A percentile compares a stretch with the other conserved stretches of the same genome.
phyloP scores from a whole-genome alignment of 192 early-diverging fungal genomes.

The Coemansia sp. region DNA sequence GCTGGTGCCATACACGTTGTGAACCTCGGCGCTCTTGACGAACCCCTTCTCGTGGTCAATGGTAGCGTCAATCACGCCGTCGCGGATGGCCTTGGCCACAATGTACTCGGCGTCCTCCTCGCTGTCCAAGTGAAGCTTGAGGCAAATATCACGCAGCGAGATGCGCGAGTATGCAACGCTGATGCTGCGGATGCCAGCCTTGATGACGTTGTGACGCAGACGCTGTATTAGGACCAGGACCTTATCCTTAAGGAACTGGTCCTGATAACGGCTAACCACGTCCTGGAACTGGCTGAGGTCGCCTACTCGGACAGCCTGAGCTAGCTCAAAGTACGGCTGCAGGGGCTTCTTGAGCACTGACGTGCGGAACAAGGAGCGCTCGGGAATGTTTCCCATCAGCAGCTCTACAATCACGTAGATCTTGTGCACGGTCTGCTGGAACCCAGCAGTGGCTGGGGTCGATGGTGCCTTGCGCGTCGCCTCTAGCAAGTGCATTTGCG shows the following conservation, averaged over 20 bases:
- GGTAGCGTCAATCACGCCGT: conserved; percentile 98
- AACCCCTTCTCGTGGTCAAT: conserved; percentile 93
- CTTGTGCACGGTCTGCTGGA: conserved; percentile 95
- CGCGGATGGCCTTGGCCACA: conserved; percentile 97
- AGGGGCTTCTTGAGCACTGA: conserved; percentile 83
- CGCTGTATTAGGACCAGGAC: conserved; percentile 90
- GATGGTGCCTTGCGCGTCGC: conserved; percentile 97
- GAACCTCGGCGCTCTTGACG: conserved; percentile 92
- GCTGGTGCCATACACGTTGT: conserved; percentile 95
- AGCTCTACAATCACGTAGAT: conserved; percentile 97
- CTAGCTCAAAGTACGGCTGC: conserved; percentile 92
- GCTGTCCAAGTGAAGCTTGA: conserved; percentile 95
- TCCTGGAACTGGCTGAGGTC: conserved; percentile 95
- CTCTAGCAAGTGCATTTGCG: conserved; percentile 86
- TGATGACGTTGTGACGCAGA: conserved; percentile 99
- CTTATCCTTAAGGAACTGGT: conserved; percentile 85
- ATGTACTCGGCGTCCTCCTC: conserved; percentile 99
- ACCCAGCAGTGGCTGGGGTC: conserved; percentile 84
- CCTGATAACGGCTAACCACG: conserved; percentile 71
- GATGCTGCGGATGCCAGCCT: conserved; percentile 98
- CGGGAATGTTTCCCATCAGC: conserved; percentile 98
- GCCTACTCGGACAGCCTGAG: conserved; percentile 95
- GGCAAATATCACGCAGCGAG: conserved; percentile 92
- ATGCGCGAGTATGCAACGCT: conserved; percentile 96
- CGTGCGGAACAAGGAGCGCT: conserved; percentile 90